phyloP scores from a whole-genome alignment of 129 eudicot genomes.

The carrot (Daucus carota) region DNA sequence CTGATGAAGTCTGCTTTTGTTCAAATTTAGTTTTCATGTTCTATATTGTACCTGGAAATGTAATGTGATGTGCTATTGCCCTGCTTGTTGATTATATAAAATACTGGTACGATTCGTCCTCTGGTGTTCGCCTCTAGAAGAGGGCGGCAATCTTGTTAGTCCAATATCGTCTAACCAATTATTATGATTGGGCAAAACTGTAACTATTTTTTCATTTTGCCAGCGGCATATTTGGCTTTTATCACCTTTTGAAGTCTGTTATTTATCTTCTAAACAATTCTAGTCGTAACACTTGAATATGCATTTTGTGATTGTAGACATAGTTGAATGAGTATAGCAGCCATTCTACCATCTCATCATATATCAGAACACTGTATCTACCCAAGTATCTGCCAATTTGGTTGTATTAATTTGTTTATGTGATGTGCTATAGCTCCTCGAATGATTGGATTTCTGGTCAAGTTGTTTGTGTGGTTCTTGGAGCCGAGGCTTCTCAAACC shows the following conservation, averaged over 20 bases:
- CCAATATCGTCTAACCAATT: no score
- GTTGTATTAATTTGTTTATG: not conserved
- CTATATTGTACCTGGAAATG: constrained; percentile 9
- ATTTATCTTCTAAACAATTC: no score
- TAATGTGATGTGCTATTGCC: not conserved
- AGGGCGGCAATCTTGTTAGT: no score
- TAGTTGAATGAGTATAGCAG: no score
- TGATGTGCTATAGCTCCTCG: constrained; percentile 61
- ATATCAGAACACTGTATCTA: not conserved
- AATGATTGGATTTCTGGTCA: constrained; percentile 82
- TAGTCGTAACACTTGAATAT: no score
- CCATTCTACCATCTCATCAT: no score
- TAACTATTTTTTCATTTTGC: no score
- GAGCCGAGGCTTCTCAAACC: constrained; percentile 63
- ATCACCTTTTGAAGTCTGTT: no score
- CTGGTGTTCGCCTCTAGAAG: not conserved
- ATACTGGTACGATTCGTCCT: not conserved
- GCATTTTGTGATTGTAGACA: no score
- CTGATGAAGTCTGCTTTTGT: not conserved
- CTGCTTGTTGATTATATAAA: not conserved
- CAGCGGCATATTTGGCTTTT: no score
- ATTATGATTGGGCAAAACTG: no score
- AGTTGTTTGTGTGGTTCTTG: constrained; percentile 70
- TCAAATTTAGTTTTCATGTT: constrained; percentile 8
- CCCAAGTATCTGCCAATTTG: not conserved